Base-by-base conservation (phyloP, 179 eudicot genomes). In the Actinidia arguta region DNA sequence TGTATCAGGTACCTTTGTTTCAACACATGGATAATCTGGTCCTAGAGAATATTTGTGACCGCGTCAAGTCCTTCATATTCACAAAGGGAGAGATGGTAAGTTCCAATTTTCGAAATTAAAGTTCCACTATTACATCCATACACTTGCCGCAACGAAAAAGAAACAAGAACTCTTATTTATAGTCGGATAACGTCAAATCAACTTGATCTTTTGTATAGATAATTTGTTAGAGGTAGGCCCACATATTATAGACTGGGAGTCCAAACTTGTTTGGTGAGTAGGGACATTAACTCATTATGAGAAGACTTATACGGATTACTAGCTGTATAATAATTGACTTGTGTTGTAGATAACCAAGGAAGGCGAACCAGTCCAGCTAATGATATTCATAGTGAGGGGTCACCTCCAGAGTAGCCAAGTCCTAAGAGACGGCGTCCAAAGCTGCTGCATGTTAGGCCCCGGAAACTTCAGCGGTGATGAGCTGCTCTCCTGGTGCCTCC, bases 401-500 rank as follows among this genome's bases (percentile, higher is more conserved):
- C 99, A 97, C 80, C 94, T 97, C 27, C 98, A 93, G 73, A 97
- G 98, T 86, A 92, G 94, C 83, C 99, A 97, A 87, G 90, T 88
- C 1, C 88, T 97, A 0, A 86, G 98, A 71, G 97, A 97, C 13
- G 99, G 98, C 4, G 94, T 97, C 17, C 85, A 93, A 76, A 93
- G 97, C 17, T 93, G 94, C 62, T 97, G 99, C 85, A 97, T 97
- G 99, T 83, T 97, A 73, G 99, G 99, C 66, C 99, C 99, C 0
- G 99, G 99, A 6, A 97, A 97, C 84, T 97, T 97, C 91, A 93
- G 97, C 39, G 99, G 99, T 3, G 99, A 97, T 39, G 99, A 97
- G 86, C 92, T 97, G 39, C 81, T 97, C 6, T 95, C 98, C 18
- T 97, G 99, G 99, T 97, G 99, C 71, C 87, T 97, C 31, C 75